These are phyloP conservation scores for Clonostachys byssicola DNA, from an alignment of 2,329 filamentous ascomycete genomes.

Conservation along the genomic window DNA sequence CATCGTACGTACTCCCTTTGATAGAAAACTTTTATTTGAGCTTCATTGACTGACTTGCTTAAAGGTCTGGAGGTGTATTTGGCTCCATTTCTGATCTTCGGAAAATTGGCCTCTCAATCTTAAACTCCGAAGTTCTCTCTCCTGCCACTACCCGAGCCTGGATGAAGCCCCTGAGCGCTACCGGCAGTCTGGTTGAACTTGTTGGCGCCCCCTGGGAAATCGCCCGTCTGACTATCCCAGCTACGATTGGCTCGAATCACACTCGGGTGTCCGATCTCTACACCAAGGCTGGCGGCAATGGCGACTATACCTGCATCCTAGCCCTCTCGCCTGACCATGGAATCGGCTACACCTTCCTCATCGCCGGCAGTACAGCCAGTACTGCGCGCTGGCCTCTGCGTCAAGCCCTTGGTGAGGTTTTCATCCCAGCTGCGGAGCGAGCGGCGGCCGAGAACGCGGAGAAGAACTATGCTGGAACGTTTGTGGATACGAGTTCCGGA, in stretches of 20 bases:
- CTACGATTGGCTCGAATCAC: slow-evolving; percentile 6
- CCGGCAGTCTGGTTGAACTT: slow-evolving; percentile 4
- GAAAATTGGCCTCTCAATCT: slow-evolving; percentile 10
- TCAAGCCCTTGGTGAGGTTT: slow-evolving; percentile 6
- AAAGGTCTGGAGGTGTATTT: slow-evolving; percentile 8
- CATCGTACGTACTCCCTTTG: not conserved
- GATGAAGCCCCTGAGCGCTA: slow-evolving; percentile 10
- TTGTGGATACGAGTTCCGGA: not conserved
- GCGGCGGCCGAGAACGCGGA: slow-evolving; percentile 11
- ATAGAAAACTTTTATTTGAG: not conserved
- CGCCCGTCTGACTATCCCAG: slow-evolving; percentile 5
- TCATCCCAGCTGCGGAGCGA: slow-evolving; percentile 11
- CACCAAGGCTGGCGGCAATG: slow-evolving; percentile 15
- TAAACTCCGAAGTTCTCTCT: slow-evolving; percentile 7
- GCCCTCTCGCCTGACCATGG: slow-evolving; percentile 13
- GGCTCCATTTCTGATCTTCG: slow-evolving; percentile 4
- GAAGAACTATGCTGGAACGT: slow-evolving; percentile 8
- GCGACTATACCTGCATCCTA: slow-evolving; percentile 14
- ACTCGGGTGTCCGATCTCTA: slow-evolving; percentile 20
- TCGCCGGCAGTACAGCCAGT: slow-evolving; percentile 13
- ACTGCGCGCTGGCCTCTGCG: slow-evolving; percentile 8
- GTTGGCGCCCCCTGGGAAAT: slow-evolving; percentile 14
- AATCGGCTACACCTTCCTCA: slow-evolving; percentile 15
- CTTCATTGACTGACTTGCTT: not conserved
- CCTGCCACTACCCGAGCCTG: slow-evolving; percentile 5